A percentile compares a stretch with the other conserved stretches of the same genome.
These are phyloP conservation scores for Podospora fimiseda DNA, from an alignment of 495 filamentous ascomycete species.

Conservation along the genomic window DNA sequence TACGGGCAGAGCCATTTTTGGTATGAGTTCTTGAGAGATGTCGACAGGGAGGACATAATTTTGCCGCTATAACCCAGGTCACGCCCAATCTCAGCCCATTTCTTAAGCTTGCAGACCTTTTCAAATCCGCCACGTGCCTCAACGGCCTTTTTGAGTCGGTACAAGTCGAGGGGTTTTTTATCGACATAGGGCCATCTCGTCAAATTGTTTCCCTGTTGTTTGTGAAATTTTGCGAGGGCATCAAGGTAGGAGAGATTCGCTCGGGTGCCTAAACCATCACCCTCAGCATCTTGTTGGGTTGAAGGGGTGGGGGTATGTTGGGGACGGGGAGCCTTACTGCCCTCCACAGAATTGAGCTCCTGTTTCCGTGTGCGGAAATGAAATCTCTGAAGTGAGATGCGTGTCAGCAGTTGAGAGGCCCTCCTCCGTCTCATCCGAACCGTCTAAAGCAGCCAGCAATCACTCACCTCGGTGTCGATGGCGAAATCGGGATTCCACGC, in stretches of 20 bases:
- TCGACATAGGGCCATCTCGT: constrained; percentile 94
- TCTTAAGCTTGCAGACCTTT: constrained; percentile 92
- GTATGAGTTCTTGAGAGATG: constrained; percentile 97
- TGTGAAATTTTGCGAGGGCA: constrained; percentile 92
- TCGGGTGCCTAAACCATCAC: constrained; percentile 62
- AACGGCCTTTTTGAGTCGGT: constrained; percentile 94
- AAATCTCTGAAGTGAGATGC: constrained; percentile 59
- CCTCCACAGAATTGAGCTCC: constrained; percentile 97
- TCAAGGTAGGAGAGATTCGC: constrained; percentile 96
- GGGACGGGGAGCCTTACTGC: constrained; percentile 61
- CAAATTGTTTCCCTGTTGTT: constrained; percentile 88
- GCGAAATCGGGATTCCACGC: constrained; percentile 92
- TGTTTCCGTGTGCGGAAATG: constrained; percentile 96
- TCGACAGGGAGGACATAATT: constrained; percentile 99
- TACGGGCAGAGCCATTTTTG: constrained; percentile 94
- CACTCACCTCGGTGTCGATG: constrained; percentile 89
- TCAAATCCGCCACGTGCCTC: constrained; percentile 91
- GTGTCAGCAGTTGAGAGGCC: background rate
- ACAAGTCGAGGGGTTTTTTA: constrained; percentile 93
- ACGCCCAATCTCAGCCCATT: constrained; percentile 97
- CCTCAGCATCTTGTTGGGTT: constrained; percentile 9
- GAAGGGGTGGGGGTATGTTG: constrained; percentile 7
- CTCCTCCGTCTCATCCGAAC: background rate
- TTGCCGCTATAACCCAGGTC: constrained; percentile 98
- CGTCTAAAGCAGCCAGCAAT: background rate